phyloP scores from a whole-genome alignment of 768 basidiomycete species.

The Pisolithus microcarpus region DNA sequence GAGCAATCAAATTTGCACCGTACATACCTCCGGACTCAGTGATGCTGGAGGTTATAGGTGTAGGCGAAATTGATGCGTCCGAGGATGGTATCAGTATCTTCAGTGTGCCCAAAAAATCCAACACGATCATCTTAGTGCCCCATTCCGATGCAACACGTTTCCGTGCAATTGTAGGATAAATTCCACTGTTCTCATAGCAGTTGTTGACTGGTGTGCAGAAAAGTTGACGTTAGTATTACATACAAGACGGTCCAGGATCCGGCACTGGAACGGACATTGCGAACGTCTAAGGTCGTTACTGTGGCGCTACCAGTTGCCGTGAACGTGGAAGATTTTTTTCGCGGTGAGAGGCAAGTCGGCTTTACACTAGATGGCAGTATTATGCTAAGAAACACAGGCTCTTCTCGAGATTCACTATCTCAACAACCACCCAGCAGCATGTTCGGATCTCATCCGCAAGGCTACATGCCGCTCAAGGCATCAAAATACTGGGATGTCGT shows the following conservation, averaged over 20 bases:
- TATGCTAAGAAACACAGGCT: slow-evolving; percentile 42
- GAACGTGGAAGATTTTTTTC: slow-evolving; percentile 96
- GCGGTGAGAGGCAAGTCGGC: slow-evolving; percentile 59
- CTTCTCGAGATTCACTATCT: slow-evolving; percentile 86
- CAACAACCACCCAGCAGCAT: slow-evolving; percentile 69
- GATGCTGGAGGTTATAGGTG: slow-evolving; percentile 11
- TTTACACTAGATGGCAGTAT: not conserved
- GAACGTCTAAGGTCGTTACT: slow-evolving; percentile 47
- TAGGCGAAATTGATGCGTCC: slow-evolving; percentile 29
- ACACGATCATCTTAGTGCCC: slow-evolving; percentile 48
- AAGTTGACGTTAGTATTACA: slow-evolving; percentile 57
- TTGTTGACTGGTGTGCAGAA: slow-evolving; percentile 38
- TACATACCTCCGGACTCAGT: slow-evolving; percentile 9
- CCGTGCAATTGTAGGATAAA: slow-evolving; percentile 48
- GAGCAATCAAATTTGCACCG: not conserved
- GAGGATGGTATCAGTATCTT: slow-evolving; percentile 40
- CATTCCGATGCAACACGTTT: slow-evolving; percentile 61
- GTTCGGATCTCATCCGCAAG: slow-evolving; percentile 65
- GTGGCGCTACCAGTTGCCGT: slow-evolving; percentile 80
- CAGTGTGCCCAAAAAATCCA: slow-evolving; percentile 41
- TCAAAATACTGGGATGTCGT: slow-evolving; percentile 46
- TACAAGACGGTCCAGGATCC: slow-evolving; percentile 59
- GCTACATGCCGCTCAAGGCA: slow-evolving; percentile 41
- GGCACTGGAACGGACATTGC: slow-evolving; percentile 44
- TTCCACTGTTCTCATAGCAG: slow-evolving; percentile 1